Percentiles rank a stretch among this genome's conserved stretches.
phyloP scores from a whole-genome alignment of 2,329 filamentous ascomycete species.

The Colletotrichum sp. region DNA sequence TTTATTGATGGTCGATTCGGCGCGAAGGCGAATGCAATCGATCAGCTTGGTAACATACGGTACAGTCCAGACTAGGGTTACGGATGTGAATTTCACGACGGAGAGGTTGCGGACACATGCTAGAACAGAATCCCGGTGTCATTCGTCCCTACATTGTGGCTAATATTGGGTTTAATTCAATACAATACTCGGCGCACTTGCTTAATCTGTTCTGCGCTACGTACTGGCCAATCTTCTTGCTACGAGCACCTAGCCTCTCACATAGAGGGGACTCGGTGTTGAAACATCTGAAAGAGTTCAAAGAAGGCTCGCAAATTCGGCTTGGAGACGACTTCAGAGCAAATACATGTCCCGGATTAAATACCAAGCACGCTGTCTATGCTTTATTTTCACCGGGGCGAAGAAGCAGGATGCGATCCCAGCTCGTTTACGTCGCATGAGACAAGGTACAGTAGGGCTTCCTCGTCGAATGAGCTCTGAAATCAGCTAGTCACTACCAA shows the following conservation, averaged over 20 bases:
- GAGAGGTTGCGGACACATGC: background rate
- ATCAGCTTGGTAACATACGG: background rate
- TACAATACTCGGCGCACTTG: background rate
- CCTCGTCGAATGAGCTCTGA: background rate
- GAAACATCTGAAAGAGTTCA: background rate
- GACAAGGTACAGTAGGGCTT: background rate
- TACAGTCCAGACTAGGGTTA: background rate
- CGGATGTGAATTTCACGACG: background rate
- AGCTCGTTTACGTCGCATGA: background rate
- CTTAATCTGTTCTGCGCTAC: background rate
- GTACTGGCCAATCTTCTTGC: background rate
- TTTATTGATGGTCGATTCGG: background rate
- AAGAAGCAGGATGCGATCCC: background rate
- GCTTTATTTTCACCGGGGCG: background rate
- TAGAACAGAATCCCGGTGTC: background rate
- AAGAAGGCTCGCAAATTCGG: background rate
- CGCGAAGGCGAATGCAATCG: background rate
- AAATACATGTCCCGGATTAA: background rate
- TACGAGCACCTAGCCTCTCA: background rate
- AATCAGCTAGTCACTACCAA: background rate
- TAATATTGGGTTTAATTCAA: background rate
- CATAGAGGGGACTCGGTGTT: background rate
- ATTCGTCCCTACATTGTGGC: background rate
- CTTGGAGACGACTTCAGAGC: background rate
- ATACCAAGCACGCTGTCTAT: background rate